Percentiles rank a stretch among this genome's conserved stretches.
phyloP scores from a whole-genome alignment of 208 protist species.

The Wallacemonas sp. region DNA sequence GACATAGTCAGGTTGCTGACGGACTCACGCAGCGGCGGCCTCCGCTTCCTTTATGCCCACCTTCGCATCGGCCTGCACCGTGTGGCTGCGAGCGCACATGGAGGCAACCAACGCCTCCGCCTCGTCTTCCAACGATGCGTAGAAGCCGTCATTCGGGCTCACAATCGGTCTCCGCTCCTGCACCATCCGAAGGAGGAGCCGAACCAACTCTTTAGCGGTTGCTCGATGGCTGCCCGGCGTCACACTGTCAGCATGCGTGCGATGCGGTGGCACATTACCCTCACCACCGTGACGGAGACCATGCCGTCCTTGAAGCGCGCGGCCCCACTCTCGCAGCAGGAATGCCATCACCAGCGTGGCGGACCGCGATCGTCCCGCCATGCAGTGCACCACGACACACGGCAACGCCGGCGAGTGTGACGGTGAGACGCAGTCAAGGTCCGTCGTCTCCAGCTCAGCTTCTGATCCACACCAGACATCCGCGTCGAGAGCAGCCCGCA shows the following conservation, averaged over 20 bases:
- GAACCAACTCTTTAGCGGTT: slow-evolving; percentile 7
- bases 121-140: background rate
- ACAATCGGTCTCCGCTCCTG: slow-evolving; percentile 26
- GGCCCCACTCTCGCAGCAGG: slow-evolving; percentile 43
- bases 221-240: background rate
- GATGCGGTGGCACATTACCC: background rate
- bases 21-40: background rate
- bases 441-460: background rate
- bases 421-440: background rate
- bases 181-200: slow-evolving; percentile 28
- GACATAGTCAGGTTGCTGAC: background rate
- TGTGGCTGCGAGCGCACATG: background rate
- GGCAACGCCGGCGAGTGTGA: slow-evolving; percentile 2
- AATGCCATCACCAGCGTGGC: slow-evolving; percentile 63
- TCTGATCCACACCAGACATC: background rate
- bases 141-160: slow-evolving; percentile 35
- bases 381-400: slow-evolving; percentile 68
- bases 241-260: background rate
- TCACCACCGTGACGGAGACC: background rate
- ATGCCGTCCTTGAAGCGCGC: background rate
- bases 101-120: background rate
- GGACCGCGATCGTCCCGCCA: slow-evolving; percentile 71
- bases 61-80: background rate
- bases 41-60: background rate
- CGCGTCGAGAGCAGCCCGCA: slow-evolving; percentile 25